These are phyloP conservation scores for Saksenaea vasiformis DNA, from an alignment of 371 early-diverging fungal species.

Conservation along the genomic window DNA sequence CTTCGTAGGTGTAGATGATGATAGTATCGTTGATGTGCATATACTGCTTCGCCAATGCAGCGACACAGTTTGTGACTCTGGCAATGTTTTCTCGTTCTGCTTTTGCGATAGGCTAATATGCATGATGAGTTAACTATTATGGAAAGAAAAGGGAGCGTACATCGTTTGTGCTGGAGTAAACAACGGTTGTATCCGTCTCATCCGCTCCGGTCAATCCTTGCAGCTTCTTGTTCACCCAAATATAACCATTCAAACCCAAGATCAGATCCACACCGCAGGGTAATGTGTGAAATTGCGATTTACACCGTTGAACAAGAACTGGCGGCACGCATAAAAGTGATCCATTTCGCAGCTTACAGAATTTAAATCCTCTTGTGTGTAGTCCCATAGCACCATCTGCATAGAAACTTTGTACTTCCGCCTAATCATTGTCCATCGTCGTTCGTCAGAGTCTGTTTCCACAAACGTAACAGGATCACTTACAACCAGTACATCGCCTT, in stretches of 20 bases:
- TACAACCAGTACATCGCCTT: conserved; percentile 95
- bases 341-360: conserved; percentile 96
- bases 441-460: neutral
- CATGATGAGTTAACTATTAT: conserved; percentile 2
- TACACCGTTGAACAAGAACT: conserved; percentile 84
- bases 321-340: conserved; percentile 85
- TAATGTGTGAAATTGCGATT: conserved; percentile 89
- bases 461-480: conserved; percentile 2
- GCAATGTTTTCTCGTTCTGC: conserved; percentile 82
- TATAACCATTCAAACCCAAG: conserved; percentile 96
- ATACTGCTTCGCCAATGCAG: conserved; percentile 73
- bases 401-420: conserved; percentile 95
- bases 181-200: conserved; percentile 68
- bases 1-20: conserved; percentile 87
- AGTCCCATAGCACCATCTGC: conserved; percentile 88
- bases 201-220: conserved; percentile 49
- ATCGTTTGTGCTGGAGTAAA: conserved; percentile 84
- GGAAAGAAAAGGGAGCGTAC: conserved; percentile 30
- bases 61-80: conserved; percentile 84
- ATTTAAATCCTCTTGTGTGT: conserved; percentile 96
- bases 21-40: conserved; percentile 84
- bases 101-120: conserved; percentile 51
- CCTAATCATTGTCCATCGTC: conserved; percentile 41
- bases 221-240: conserved; percentile 90
- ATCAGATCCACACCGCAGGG: conserved; percentile 91